Conservation (phyloP, 1,284 basidiomycete species). For the Cystobasidium pallidum region DNA sequence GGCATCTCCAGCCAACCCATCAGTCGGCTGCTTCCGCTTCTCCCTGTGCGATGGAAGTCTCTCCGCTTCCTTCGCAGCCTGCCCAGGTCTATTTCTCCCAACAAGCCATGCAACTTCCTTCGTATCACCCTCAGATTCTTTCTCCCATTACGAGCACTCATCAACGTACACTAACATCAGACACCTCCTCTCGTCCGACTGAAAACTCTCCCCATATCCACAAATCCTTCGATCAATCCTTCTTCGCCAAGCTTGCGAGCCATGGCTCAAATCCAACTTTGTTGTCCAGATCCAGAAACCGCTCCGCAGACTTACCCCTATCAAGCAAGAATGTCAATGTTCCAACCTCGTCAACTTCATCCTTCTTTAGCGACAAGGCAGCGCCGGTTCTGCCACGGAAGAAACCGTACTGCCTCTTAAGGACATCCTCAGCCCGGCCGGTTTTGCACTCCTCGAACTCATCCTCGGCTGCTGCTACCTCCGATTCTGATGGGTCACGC, state of each 20-base stretch:
- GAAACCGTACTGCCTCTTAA: slow-evolving; percentile 23
- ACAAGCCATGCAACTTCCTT: neutral
- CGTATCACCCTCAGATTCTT: neutral
- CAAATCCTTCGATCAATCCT: slow-evolving; percentile 39
- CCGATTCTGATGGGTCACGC: neutral
- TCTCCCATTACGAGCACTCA: slow-evolving; percentile 1
- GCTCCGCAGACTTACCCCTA: slow-evolving; percentile 29
- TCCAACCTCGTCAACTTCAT: slow-evolving; percentile 16
- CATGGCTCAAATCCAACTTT: slow-evolving; percentile 8
- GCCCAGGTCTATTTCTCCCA: neutral
- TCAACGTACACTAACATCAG: neutral
- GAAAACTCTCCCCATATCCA: slow-evolving; percentile 7
- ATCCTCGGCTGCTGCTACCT: neutral
- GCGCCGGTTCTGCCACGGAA: neutral
- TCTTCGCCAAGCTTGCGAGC: slow-evolving; percentile 33
- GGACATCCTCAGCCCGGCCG: slow-evolving; percentile 33
- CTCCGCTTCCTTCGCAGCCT: slow-evolving; percentile 10
- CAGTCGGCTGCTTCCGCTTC: neutral
- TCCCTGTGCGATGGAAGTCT: slow-evolving; percentile 23
- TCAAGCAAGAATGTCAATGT: slow-evolving; percentile 26
- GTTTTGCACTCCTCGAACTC: slow-evolving; percentile 2
- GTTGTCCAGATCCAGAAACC: slow-evolving; percentile 5
- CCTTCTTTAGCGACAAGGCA: slow-evolving; percentile 3
- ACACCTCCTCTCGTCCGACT: neutral
- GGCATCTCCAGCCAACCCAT: neutral